A percentile compares a stretch with the other conserved stretches of the same genome.
Evolutionary conservation across 345 rosid species (phyloP).

Genomic region (Populus alba): DNA sequence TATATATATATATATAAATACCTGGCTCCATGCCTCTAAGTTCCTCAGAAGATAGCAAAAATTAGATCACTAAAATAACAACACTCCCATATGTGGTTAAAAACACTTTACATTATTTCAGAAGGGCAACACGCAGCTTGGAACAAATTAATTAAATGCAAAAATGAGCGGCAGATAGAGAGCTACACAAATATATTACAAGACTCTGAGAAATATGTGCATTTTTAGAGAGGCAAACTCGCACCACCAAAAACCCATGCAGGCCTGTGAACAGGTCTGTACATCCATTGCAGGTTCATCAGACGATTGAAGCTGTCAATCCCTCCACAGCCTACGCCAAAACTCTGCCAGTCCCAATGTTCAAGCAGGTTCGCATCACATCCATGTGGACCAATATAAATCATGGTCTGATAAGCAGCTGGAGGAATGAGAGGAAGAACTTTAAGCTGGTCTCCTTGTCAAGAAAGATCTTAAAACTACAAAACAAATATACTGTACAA

Average conservation of each 20-base stretch:
- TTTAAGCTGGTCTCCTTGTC: conserved; percentile 10
- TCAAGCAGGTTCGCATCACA: background rate
- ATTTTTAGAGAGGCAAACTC: background rate
- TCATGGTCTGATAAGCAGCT: conserved; percentile 7
- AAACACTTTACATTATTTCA: background rate
- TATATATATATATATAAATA: too few relatives aligned
- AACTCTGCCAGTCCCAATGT: background rate
- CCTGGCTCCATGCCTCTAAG: background rate
- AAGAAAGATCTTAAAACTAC: conserved; percentile 4
- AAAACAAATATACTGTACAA: conserved; percentile 20
- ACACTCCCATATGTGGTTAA: background rate
- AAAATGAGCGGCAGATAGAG: background rate
- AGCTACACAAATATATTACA: conserved; percentile 16
- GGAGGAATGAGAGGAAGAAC: background rate
- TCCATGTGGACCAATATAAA: background rate
- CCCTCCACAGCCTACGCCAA: background rate
- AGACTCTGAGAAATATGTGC: conserved; percentile 10
- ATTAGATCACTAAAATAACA: background rate
- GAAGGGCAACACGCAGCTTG: conserved; percentile 3
- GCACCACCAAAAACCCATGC: conserved; percentile 6
- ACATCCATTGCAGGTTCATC: background rate
- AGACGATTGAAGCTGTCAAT: background rate
- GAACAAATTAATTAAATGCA: conserved; percentile 29
- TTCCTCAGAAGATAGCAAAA: background rate
- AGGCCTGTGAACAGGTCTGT: conserved; percentile 1